Evolutionary conservation across 495 filamentous ascomycete species (phyloP), one percentile per base, ranked within the genome.

Genomic region (Aspergillus hancockii): DNA sequence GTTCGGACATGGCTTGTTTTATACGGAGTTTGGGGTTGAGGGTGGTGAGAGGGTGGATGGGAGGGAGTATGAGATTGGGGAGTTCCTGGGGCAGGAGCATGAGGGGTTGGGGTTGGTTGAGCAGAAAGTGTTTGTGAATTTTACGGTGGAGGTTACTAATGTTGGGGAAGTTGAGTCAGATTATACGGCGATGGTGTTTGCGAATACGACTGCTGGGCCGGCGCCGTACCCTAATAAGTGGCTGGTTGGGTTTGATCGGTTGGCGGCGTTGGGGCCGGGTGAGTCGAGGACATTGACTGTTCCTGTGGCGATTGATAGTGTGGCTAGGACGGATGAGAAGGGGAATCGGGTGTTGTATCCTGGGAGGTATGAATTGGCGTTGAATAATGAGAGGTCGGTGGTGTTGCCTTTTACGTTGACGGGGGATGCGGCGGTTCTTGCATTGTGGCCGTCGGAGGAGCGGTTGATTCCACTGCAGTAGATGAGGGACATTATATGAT

Each of bases 341-440:
- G 88, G 88, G 1, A 82, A 88, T 63, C 77, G 75, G 22, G 72
- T 88, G 21, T 55, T 91, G 36, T 90, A 88, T 64, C 88, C 88
- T 0, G 88, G 88, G 2, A 75, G 69, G 0, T 90, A 91, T 65
- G 77, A 74, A 19, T 25, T 91, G 58, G 67, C 79, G 28, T 59
- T 91, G 51, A 87, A 91, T 41, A 72, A 70, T 47, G 71, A 75
- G 54, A 59, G 72, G 5, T 67, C 61, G 0, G 69, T 63, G 8
- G 66, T 74, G 0, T 19, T 70, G 22, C 28, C 58, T 2, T 68
- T 78, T 45, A 68, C 58, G 19, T 62, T 76, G 66, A 69, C 67
- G 21, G 75, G 75, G 0, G 53, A 71, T 8, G 68, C 54, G 32
- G 67, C 62, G 1, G 65, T 63, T 19, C 49, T 78, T 51, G 53